These are phyloP conservation scores for Tephrocybe sp. DNA, from an alignment of 768 basidiomycete species.

Conservation along the genomic window DNA sequence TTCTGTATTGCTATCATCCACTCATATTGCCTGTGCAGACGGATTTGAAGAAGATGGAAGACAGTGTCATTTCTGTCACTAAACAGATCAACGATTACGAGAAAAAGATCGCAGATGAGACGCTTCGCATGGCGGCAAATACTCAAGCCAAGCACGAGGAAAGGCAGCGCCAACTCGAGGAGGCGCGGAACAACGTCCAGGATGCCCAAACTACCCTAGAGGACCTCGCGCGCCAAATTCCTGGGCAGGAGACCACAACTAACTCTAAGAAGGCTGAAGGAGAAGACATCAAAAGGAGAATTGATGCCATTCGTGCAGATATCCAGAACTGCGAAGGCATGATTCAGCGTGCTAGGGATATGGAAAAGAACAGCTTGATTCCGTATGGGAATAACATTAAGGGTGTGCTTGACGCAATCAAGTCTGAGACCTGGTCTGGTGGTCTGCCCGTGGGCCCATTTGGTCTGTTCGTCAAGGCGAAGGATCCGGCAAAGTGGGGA, in stretches of 20 bases:
- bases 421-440: constrained; percentile 58
- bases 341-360: constrained; percentile 48
- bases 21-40: constrained; percentile 30
- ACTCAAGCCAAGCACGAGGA: constrained; percentile 66
- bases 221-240: constrained; percentile 32
- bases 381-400: constrained; percentile 67
- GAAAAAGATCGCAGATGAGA: constrained; percentile 52
- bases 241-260: constrained; percentile 26
- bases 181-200: constrained; percentile 38
- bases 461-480: constrained; percentile 74
- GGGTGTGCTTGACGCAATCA: constrained; percentile 53
- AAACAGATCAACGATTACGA: constrained; percentile 39
- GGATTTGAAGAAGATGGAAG: constrained; percentile 52
- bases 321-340: constrained; percentile 49
- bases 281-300: constrained; percentile 30
- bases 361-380: constrained; percentile 57
- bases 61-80: constrained; percentile 31
- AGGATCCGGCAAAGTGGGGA: constrained; percentile 64
- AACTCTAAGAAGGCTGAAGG: constrained; percentile 36
- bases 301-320: constrained; percentile 31
- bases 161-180: constrained; percentile 48
- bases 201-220: constrained; percentile 35
- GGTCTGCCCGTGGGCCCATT: constrained; percentile 75
- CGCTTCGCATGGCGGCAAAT: constrained; percentile 50
- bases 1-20: background rate